Evolutionary conservation across 345 rosid genomes (phyloP), one percentile per base, ranked within the genome.

Genomic region (Eutrema heterophyllum): DNA sequence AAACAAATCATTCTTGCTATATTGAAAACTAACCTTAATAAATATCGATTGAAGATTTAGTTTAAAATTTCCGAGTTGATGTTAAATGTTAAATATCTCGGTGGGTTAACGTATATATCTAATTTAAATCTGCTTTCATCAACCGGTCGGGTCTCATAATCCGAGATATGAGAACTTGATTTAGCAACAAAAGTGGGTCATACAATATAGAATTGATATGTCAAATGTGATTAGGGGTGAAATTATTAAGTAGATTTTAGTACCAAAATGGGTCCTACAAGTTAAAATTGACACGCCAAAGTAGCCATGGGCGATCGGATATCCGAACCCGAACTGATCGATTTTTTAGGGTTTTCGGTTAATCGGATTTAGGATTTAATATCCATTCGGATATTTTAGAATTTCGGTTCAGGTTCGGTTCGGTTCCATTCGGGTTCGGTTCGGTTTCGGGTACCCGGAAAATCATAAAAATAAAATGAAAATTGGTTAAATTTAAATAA

Each of bases 71-170:
- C 24, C 7, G 26, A 13, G 43, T 41, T 26, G 32, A 39, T n/a
- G 9, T 40, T 54, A 30, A 27, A 46, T 15, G 57, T 39, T 16
- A 12, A 14, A 27, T 14, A 61, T 50, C 15, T 71, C 11, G 49
- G 68, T 71, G 64, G 64, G 27, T 72, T 53, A 32, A 72, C 46
- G 54, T 41, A 45, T 41, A 21, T 30, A 30, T 30, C 64, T 54
- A 72, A 56, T 43, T 40, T 54, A 24, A 44, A 64, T 53, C 4
- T 73, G 48, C 56, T 54, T 72, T 54, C 29, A 44, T 72, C 39
- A 53, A 53, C 54, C 52, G 33, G 44, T 61, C 67, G 5, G 57
- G 74, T 57, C 38, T 46, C 65, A 45, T 11, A 57, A 33, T 36
- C 45, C 30, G 32, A 53, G 38, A 53, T 41, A 21, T 38, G 32